Percentiles rank a stretch among this genome's conserved stretches.
Evolutionary conservation across 169 alveolate genomes (phyloP).

Genomic region (Babesia gibsoni): DNA sequence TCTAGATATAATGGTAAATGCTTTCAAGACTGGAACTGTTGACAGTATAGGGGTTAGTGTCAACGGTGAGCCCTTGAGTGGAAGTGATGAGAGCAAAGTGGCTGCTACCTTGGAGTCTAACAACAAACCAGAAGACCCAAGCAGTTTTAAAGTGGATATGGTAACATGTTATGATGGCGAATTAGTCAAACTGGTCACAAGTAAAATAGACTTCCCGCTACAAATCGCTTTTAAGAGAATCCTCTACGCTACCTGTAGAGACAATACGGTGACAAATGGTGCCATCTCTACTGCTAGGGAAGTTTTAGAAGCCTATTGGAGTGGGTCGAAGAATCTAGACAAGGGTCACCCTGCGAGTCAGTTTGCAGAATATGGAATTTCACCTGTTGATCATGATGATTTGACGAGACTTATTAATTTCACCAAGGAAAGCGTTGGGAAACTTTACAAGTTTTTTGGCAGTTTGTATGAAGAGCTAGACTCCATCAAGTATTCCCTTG

Average conservation of each 20-base stretch:
- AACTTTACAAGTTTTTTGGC: conserved; percentile 13
- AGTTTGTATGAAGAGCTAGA: conserved; percentile 21
- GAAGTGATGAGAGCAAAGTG: neutral
- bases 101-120: neutral
- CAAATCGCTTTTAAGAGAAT: conserved; percentile 27
- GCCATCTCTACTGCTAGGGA: neutral
- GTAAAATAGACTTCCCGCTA: conserved; percentile 6
- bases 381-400: neutral
- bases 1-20: neutral
- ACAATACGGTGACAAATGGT: too few relatives aligned
- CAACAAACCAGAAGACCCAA: neutral
- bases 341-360: too few relatives aligned
- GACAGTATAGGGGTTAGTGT: neutral
- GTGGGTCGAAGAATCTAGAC: neutral
- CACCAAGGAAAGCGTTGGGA: neutral
- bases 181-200: neutral
- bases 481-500: conserved; percentile 16
- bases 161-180: conserved; percentile 2
- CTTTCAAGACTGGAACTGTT: neutral
- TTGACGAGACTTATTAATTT: neutral
- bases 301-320: neutral
- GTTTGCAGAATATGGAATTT: too few relatives aligned
- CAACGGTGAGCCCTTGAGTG: neutral
- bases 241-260: neutral
- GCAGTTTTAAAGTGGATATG: neutral